Percentiles rank a stretch among this genome's conserved stretches.
phyloP scores from a whole-genome alignment of 208 protist genomes.

The Crithidia acanthocephali region DNA sequence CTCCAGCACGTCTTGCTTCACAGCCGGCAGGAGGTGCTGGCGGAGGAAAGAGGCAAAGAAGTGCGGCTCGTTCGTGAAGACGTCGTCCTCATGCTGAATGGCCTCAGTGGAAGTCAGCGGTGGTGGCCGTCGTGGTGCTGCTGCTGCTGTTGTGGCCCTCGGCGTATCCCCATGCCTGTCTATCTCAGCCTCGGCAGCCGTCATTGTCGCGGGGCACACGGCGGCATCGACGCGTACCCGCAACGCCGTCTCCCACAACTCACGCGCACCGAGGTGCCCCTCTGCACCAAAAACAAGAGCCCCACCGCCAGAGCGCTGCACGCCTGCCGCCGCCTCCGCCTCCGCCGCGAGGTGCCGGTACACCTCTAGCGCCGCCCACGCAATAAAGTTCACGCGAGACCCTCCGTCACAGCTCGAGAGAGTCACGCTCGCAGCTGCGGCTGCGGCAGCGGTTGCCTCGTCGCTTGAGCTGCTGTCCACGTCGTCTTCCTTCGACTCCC shows the following conservation, averaged over 20 bases:
- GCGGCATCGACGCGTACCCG: constrained; percentile 1
- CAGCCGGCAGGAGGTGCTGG: constrained; percentile 8
- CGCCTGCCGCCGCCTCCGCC: constrained; percentile 18
- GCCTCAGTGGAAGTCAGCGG: neutral
- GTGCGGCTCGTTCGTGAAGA: constrained; percentile 19
- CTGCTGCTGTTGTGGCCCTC: neutral
- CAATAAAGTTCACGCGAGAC: constrained; percentile 55
- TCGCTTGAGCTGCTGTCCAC: neutral
- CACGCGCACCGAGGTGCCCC: constrained; percentile 6
- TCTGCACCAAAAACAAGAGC: constrained; percentile 5
- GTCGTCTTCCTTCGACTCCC: neutral
- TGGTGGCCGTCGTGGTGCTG: neutral
- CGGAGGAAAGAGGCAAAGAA: constrained; percentile 27
- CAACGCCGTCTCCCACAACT: constrained; percentile 13
- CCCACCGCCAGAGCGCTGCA: constrained; percentile 6
- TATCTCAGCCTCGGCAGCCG: neutral
- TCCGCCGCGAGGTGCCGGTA: constrained; percentile 43
- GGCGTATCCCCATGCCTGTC: neutral
- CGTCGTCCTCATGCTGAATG: neutral
- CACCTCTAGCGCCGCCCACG: constrained; percentile 50
- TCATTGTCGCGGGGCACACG: neutral
- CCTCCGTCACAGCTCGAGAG: constrained; percentile 18
- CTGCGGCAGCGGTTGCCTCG: too few species aligned
- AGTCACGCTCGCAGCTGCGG: too few species aligned
- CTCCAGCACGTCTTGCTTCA: neutral